Conservation (phyloP, 176 grass and related monocot genomes). For the Thinopyrum elongatum region DNA sequence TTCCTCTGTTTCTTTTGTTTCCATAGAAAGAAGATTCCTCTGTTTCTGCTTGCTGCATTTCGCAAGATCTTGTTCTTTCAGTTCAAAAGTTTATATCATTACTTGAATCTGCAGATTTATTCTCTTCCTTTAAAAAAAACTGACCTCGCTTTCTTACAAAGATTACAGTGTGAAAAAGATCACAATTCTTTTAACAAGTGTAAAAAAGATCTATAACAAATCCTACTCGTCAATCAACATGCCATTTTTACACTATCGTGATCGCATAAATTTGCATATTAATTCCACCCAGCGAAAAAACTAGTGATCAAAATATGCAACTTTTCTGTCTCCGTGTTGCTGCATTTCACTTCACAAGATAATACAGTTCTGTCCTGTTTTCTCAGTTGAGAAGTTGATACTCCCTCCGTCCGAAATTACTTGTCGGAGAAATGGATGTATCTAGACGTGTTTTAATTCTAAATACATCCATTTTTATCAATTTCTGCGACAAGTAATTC, state of each 20-base stretch:
- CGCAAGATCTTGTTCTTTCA: background rate
- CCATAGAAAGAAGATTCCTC: background rate
- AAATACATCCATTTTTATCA: no score
- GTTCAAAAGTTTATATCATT: background rate
- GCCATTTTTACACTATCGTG: background rate
- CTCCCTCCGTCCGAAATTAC: no score
- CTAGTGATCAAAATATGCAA: background rate
- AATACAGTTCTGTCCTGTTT: background rate
- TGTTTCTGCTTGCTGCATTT: background rate
- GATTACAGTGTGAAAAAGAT: no score
- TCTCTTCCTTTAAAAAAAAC: background rate
- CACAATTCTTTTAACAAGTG: background rate
- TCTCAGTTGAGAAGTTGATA: constrained; percentile 1
- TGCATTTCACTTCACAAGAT: background rate
- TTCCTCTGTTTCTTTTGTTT: background rate
- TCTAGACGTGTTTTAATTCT: no score
- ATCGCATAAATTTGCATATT: background rate
- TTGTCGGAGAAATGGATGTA: no score
- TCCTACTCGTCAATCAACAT: background rate
- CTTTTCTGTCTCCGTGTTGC: background rate
- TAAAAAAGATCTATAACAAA: background rate
- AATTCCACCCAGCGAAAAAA: background rate
- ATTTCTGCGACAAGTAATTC: no score
- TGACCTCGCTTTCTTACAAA: background rate
- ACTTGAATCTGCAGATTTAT: background rate